phyloP scores from a whole-genome alignment of 495 filamentous ascomycete species.

The Polyplosphaeria fusca region DNA sequence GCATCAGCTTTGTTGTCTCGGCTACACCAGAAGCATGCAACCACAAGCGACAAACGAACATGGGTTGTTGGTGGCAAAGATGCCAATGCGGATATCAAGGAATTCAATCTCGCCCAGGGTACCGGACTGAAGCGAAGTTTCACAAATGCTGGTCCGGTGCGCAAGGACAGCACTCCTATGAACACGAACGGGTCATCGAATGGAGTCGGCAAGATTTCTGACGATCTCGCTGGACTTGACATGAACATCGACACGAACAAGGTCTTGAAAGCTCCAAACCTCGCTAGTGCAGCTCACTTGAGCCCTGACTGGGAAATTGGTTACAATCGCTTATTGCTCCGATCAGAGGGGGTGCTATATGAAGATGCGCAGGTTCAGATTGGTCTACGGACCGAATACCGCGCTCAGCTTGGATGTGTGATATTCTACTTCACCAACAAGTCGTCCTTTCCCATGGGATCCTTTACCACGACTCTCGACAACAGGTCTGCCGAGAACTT shows the following conservation, averaged over 20 bases:
- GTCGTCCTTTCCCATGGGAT: conserved; percentile 73
- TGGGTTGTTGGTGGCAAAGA: conserved; percentile 96
- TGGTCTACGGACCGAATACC: conserved; percentile 89
- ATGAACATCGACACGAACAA: conserved; percentile 60
- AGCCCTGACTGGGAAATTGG: conserved; percentile 93
- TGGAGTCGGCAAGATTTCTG: conserved; percentile 18
- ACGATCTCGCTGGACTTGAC: conserved; percentile 71
- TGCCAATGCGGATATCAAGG: conserved; percentile 76
- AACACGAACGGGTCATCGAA: conserved; percentile 47
- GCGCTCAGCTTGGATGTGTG: conserved; percentile 86
- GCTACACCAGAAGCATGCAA: conserved; percentile 87
- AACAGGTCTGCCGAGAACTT: conserved; percentile 67
- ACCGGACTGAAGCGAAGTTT: conserved; percentile 84
- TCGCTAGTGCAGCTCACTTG: conserved; percentile 87
- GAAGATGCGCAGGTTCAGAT: conserved; percentile 94
- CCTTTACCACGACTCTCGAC: conserved; percentile 91
- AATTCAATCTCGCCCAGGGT: conserved; percentile 77
- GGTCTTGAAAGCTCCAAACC: conserved; percentile 65
- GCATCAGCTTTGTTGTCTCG: conserved; percentile 87
- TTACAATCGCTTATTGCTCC: conserved; percentile 78
- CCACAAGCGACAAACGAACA: conserved; percentile 87
- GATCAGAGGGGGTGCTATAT: conserved; percentile 82
- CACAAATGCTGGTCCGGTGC: conserved; percentile 43
- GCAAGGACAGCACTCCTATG: conserved; percentile 38
- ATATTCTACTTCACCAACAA: conserved; percentile 97